Base-by-base conservation (phyloP, 345 rosid genomes). In the Fremontodendron californicum region DNA sequence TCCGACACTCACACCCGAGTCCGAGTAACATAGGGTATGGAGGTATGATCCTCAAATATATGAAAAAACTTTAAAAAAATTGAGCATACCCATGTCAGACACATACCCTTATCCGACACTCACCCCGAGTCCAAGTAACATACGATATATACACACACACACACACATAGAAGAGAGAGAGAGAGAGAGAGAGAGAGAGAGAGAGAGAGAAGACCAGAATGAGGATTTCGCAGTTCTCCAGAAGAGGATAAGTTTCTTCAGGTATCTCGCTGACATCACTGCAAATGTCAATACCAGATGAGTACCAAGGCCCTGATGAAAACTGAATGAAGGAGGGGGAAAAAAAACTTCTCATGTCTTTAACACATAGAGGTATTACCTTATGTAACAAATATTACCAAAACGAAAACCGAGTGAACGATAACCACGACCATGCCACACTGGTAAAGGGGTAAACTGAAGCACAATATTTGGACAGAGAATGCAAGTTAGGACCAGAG, bases 261-360 rank as follows among this genome's bases (percentile, higher is more conserved):
- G 95, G 98, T 78, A 93, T 93, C 27, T 93, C 95, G 74, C 97
- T 93, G 21, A 90, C 97, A 86, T 93, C 95, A 69, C 98, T 94
- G 89, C 83, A n/a, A 88, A 75, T 51, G 63, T 73, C 21, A 35
- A 58, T 42, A 11, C 5, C 46, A 45, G n/a, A 33, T 77, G 40
- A 72, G 61, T 23, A 91, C 87, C 79, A 63, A 49, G n/a, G 66
- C 39, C 49, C 12, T 1, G 65, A 55, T 33, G 67, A 23, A 19
- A 74, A 35, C 25, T 13, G 23, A 68, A 75, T 1, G 67, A 2
- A 18, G 49, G 31, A 65, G 45, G 71, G 37, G 43, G 19, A 23
- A 51, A 16, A 40, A 12, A 65, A 25, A 33, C 19, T 42, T 2
- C 2, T 42, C 23, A 62, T 2, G 62, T 3, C 68, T 15, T n/a